Percentiles rank a stretch among this genome's conserved stretches.
Conservation (phyloP, 2,329 filamentous ascomycete species). For the Botrytis tulipae region DNA sequence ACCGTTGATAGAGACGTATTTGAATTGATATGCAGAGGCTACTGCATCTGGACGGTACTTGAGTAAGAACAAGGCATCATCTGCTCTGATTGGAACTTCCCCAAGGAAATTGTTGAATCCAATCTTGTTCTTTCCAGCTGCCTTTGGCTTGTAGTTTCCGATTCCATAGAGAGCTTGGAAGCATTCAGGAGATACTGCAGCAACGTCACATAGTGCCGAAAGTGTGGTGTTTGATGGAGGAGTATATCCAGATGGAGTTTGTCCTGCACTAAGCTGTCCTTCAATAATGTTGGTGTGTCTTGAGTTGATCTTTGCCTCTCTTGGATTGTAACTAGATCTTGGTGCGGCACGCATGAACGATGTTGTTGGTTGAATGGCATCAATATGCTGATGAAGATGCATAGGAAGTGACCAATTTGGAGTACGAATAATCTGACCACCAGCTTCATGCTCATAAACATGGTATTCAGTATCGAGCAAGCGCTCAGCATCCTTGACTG, state of each 20-base stretch:
- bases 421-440: conserved; percentile 51
- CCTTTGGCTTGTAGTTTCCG: conserved; percentile 25
- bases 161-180: conserved; percentile 30
- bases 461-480: conserved; percentile 53
- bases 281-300: conserved; percentile 18
- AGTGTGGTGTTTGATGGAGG: conserved; percentile 35
- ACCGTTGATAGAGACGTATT: conserved; percentile 23
- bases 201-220: conserved; percentile 61
- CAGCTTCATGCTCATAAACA: conserved; percentile 54
- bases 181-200: conserved; percentile 28
- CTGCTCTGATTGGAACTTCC: conserved; percentile 30
- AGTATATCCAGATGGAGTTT: conserved; percentile 31
- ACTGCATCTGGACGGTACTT: conserved; percentile 30
- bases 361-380: conserved; percentile 59
- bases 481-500: conserved; percentile 50
- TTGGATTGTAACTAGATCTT: conserved; percentile 11
- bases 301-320: neutral
- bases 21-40: conserved; percentile 24
- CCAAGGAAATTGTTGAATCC: conserved; percentile 32
- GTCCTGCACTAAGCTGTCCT: conserved; percentile 2
- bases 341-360: conserved; percentile 50
- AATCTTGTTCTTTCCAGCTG: conserved; percentile 28
- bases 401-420: conserved; percentile 56
- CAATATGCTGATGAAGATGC: conserved; percentile 57
- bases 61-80: conserved; percentile 26